Percentiles rank a stretch among this genome's conserved stretches.
Evolutionary conservation across 2,329 filamentous ascomycete species (phyloP).

Genomic region (Rasamsonia emersonii): DNA sequence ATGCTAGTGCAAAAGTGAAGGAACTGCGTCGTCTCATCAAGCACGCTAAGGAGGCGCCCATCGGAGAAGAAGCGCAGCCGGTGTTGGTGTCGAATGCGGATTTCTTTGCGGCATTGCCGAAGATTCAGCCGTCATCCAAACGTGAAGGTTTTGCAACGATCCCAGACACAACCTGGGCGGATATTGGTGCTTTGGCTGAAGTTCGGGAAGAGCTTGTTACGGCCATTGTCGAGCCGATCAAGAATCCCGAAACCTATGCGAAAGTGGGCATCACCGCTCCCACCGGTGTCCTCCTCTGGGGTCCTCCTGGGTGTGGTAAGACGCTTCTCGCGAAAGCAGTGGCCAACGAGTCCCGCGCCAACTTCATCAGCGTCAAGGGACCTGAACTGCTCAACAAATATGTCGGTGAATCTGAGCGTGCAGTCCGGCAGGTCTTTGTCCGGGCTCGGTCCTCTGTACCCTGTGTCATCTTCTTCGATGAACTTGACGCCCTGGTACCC

Average conservation of each 20-base stretch:
- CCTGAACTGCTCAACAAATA: conserved; percentile 97
- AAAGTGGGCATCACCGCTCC: conserved; percentile 70
- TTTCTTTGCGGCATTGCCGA: conserved; percentile 66
- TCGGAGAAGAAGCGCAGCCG: conserved; percentile 46
- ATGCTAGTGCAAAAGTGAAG: conserved; percentile 31
- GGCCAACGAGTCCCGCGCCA: conserved; percentile 88
- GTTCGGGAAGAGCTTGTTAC: conserved; percentile 73
- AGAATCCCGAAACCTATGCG: conserved; percentile 66
- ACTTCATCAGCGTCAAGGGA: conserved; percentile 96
- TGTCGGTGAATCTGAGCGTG: conserved; percentile 90
- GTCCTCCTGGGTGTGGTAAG: conserved; percentile 92
- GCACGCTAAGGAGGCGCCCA: conserved; percentile 43
- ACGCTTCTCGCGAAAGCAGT: conserved; percentile 93
- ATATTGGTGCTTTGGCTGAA: conserved; percentile 76
- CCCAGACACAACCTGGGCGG: conserved; percentile 83
- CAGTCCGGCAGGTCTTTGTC: conserved; percentile 83
- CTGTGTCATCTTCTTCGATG: conserved; percentile 96
- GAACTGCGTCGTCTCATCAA: conserved; percentile 45
- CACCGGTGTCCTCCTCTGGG: conserved; percentile 88
- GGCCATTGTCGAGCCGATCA: conserved; percentile 85
- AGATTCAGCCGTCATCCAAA: conserved; percentile 71
- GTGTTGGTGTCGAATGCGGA: conserved; percentile 56
- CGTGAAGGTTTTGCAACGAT: conserved; percentile 93
- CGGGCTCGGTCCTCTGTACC: conserved; percentile 78
- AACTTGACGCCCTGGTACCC: conserved; percentile 86